Percentiles rank a stretch among this genome's conserved stretches.
Conservation (phyloP, 2,329 filamentous ascomycete species). For the Aurifilum marmelostoma region DNA sequence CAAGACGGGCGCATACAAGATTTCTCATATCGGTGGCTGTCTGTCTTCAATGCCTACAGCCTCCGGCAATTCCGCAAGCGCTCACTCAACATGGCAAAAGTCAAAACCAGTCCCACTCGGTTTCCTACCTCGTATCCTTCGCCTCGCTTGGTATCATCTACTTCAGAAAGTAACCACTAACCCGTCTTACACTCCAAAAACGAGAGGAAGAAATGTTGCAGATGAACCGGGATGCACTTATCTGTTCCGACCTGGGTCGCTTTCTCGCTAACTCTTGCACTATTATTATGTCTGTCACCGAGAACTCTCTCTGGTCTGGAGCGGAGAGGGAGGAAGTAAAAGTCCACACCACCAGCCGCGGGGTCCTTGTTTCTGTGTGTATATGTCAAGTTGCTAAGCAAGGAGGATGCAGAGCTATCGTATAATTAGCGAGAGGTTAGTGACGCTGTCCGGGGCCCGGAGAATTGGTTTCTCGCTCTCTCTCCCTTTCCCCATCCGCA, state of each 20-base stretch:
- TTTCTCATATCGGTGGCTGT: background rate
- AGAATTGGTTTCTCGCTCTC: background rate
- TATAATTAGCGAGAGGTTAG: background rate
- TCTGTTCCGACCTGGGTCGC: no score
- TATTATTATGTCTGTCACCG: background rate
- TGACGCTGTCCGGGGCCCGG: background rate
- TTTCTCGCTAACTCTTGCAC: background rate
- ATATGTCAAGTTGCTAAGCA: background rate
- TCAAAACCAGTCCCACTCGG: background rate
- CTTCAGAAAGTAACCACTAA: no score
- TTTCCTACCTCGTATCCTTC: background rate
- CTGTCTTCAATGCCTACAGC: background rate
- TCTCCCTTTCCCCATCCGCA: background rate
- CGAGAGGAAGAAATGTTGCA: background rate
- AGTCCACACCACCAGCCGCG: background rate
- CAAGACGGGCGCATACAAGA: background rate
- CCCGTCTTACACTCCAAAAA: slow-evolving; percentile 7
- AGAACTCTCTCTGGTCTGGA: background rate
- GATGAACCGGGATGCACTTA: background rate
- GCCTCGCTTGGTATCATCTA: background rate
- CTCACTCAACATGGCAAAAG: background rate
- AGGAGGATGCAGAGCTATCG: slow-evolving; percentile 4
- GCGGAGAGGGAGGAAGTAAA: background rate
- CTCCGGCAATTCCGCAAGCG: background rate
- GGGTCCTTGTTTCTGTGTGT: no score